Base-by-base conservation (phyloP, 2,329 filamentous ascomycete genomes). In the Hyphodiscus sp. region DNA sequence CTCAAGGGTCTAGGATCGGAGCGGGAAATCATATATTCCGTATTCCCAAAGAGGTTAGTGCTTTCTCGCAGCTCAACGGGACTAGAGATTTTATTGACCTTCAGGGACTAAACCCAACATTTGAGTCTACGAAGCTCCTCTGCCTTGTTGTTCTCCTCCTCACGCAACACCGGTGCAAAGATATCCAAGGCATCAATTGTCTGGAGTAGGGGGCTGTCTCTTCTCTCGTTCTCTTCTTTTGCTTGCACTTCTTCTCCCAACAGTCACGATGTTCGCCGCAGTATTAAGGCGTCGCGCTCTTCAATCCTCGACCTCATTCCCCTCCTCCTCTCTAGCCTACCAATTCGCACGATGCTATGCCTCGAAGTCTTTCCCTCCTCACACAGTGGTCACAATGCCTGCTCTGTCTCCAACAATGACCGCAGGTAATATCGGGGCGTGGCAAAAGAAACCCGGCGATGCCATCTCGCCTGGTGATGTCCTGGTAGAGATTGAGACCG, bases 401-500 rank as follows among this genome's bases (percentile, higher is more conserved):
- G 94, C 94, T 55, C 81, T 99, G 67, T 99, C 94, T 59, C 94
- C 94, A 52, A 99, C 94, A 65, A 99, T 99, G 94, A 91, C 89
- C 60, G 80, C 89, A 58, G 94, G 94, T 71, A 96, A 95, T 78
- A 95, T 99, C 73, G 95, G 94, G 67, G 78, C 85, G 61, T 99
- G 94, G 94, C 90, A 97, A 78, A 99, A 97, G 83, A 95, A 96
- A 78, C 80, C 85, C 63, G 94, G 94, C 69, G 94, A 99, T 73
- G 69, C 78, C 59, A 85, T 99, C 71, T 77, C 82, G 54, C 91
- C 95, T 50, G 94, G 94, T 71, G 94, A 99, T 71, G 94, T 99
- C 46, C 77, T 99, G 64, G 91, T 96, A 64, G 91, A 96, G 80
- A 96, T 97, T 68, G 94, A 99, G 82, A 99, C 94, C 66, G 94